phyloP scores from a whole-genome alignment of 352 stramenopile genomes.

The Pythium phragmitis region DNA sequence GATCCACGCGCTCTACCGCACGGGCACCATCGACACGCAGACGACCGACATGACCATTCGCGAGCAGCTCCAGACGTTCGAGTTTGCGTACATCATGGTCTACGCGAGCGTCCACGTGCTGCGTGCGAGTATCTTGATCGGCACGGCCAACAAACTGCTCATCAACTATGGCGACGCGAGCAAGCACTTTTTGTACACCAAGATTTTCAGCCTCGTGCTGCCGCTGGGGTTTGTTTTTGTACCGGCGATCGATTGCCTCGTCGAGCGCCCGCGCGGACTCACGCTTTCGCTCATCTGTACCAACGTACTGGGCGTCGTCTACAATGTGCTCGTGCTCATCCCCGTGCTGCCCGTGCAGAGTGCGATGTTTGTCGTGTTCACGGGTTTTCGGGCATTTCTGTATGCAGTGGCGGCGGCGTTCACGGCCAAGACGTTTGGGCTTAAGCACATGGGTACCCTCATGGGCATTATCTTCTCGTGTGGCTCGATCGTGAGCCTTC shows the following conservation, averaged over 20 bases:
- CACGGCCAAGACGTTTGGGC: slow-evolving; percentile 84
- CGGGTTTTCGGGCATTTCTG: slow-evolving; percentile 81
- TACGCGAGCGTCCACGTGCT: slow-evolving; percentile 77
- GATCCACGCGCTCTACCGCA: slow-evolving; percentile 30
- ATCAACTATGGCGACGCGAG: slow-evolving; percentile 76
- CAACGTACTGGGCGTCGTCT: slow-evolving; percentile 64
- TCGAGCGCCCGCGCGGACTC: slow-evolving; percentile 64
- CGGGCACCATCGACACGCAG: slow-evolving; percentile 30
- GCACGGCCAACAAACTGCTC: slow-evolving; percentile 82
- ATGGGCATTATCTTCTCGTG: slow-evolving; percentile 84
- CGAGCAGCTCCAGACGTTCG: slow-evolving; percentile 76
- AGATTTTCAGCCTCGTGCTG: slow-evolving; percentile 84
- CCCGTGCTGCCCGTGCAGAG: slow-evolving; percentile 64
- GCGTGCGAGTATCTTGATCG: slow-evolving; percentile 81
- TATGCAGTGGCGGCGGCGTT: slow-evolving; percentile 87
- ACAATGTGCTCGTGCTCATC: slow-evolving; percentile 71
- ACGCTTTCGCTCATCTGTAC: slow-evolving; percentile 68
- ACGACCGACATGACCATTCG: slow-evolving; percentile 70
- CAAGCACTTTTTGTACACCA: slow-evolving; percentile 67
- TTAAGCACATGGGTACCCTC: slow-evolving; percentile 81
- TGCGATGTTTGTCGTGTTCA: slow-evolving; percentile 77
- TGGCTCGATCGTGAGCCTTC: slow-evolving; percentile 66
- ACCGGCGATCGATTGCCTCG: slow-evolving; percentile 79
- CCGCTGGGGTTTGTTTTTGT: slow-evolving; percentile 85
- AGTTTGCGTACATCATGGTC: slow-evolving; percentile 74